phyloP scores from a whole-genome alignment of 169 alveolate species.

The Amoebophrya sp. region DNA sequence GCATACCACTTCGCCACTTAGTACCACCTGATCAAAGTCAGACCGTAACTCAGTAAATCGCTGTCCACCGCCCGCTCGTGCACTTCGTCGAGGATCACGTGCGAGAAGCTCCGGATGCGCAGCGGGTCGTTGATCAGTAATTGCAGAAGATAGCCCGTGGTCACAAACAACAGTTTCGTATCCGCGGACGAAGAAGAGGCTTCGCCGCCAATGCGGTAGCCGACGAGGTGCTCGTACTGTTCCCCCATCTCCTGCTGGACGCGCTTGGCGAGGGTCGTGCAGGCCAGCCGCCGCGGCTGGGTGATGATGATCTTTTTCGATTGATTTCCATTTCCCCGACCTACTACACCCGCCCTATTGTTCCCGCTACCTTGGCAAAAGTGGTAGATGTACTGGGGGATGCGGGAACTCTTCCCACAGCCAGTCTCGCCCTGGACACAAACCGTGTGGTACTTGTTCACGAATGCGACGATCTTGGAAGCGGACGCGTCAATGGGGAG shows the following conservation, averaged over 20 bases:
- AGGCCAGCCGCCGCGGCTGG: constrained; percentile 40
- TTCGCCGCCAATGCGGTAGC: constrained; percentile 34
- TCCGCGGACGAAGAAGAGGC: neutral
- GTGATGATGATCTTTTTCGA: constrained; percentile 22
- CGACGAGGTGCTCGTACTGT: constrained; percentile 25
- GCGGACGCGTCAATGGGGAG: neutral
- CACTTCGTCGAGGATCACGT: constrained; percentile 35
- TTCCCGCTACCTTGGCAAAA: neutral
- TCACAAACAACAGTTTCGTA: constrained; percentile 32
- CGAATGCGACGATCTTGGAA: neutral
- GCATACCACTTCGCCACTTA: no score
- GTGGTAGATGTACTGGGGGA: neutral
- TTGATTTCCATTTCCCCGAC: neutral
- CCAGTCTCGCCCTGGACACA: neutral
- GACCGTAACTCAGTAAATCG: constrained; percentile 16
- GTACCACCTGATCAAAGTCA: constrained; percentile 11
- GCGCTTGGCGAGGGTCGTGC: constrained; percentile 33
- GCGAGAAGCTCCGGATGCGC: constrained; percentile 9
- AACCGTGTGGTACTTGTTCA: neutral
- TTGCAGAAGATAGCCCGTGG: constrained; percentile 40
- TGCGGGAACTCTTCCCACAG: neutral
- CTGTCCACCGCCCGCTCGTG: constrained; percentile 35
- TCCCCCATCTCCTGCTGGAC: constrained; percentile 28
- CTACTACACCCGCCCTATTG: no score
- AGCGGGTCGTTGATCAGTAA: constrained; percentile 23